Base-by-base conservation (phyloP, 176 grass and related monocot genomes). In the Aegilops bicornis region DNA sequence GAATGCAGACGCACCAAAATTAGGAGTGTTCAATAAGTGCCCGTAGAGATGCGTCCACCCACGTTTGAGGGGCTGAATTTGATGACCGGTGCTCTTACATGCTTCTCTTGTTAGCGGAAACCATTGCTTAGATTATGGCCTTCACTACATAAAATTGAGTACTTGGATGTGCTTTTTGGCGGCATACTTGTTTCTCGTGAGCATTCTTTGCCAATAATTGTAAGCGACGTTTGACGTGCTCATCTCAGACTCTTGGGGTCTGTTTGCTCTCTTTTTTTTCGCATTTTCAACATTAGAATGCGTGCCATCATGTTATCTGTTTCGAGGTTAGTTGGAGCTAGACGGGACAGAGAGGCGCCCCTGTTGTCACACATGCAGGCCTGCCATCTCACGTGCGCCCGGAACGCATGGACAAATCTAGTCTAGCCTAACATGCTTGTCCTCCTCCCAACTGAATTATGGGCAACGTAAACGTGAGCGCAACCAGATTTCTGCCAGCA, bases 131-230 rank as follows among this genome's bases (percentile, higher is more conserved):
- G 45, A 15, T 48, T 48, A 48, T 48, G 12, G 1, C 13, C 45
- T 48, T 48, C 13, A 15, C 40, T 15, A 9, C 54, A 22, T 59
- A 59, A 59, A 22, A 59, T 59, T 9, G 54, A 7, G 54, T 59
- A 9, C 54, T 58, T 20, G 54, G 54, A 59, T 59, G 19, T 59
- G 19, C 19, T 45, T 7, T 16, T 10, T 10, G 45, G 24, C 20
- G 13, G 24, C 20, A 73, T 45, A 39, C 10, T 16, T 22, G 10
- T 36, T 7, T 79, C 19, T 10, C 30, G 6, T 59, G 1, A 45
- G 63, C 65, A 69, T 22, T 69, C 42, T 16, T n/a, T 8, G 4
- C 7, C 10, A 76, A 60, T 89, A 70, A 82, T 76, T 82, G 36
- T 66, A 62, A 65, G 10, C 48, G 7, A 15, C 17, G 2, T 56